Conservation (phyloP, 1,284 basidiomycete genomes). For the Ganoderma lingzhi region DNA sequence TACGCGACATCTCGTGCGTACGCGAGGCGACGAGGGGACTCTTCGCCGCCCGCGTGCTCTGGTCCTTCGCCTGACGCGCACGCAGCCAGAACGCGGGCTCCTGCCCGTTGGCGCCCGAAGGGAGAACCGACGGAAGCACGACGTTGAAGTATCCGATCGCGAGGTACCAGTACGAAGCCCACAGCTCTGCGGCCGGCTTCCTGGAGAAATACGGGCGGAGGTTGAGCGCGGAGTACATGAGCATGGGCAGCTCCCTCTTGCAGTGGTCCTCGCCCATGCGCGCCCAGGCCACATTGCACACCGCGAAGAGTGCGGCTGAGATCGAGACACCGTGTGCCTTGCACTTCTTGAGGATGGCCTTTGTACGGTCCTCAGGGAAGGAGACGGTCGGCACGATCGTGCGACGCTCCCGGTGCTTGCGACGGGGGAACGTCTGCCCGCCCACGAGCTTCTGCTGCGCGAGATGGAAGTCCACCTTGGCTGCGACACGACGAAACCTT, state of each 20-base stretch:
- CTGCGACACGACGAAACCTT: constrained; percentile 53
- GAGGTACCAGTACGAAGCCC: constrained; percentile 79
- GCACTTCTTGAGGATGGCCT: constrained; percentile 67
- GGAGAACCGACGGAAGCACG: constrained; percentile 74
- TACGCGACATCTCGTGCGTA: constrained; percentile 67
- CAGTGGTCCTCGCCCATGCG: constrained; percentile 47
- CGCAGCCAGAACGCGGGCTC: constrained; percentile 74
- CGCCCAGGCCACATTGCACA: constrained; percentile 80
- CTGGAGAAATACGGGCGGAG: constrained; percentile 65
- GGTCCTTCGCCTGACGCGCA: constrained; percentile 70
- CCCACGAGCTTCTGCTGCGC: constrained; percentile 58
- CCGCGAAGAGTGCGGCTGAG: constrained; percentile 76
- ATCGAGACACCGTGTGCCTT: constrained; percentile 78
- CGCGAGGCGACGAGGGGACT: constrained; percentile 66
- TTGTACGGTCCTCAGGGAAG: constrained; percentile 61
- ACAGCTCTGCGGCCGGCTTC: constrained; percentile 47
- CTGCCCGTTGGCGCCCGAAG: constrained; percentile 43
- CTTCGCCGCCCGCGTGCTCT: constrained; percentile 70
- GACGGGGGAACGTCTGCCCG: constrained; percentile 70
- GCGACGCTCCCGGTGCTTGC: constrained; percentile 53
- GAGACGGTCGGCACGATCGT: constrained; percentile 74
- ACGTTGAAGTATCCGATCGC: constrained; percentile 85
- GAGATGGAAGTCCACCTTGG: constrained; percentile 63
- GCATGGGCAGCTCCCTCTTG: constrained; percentile 63
- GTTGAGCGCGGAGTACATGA: constrained; percentile 86